Evolutionary conservation across 306 rosid genomes (phyloP).

Genomic region (Gillenia trifoliata): DNA sequence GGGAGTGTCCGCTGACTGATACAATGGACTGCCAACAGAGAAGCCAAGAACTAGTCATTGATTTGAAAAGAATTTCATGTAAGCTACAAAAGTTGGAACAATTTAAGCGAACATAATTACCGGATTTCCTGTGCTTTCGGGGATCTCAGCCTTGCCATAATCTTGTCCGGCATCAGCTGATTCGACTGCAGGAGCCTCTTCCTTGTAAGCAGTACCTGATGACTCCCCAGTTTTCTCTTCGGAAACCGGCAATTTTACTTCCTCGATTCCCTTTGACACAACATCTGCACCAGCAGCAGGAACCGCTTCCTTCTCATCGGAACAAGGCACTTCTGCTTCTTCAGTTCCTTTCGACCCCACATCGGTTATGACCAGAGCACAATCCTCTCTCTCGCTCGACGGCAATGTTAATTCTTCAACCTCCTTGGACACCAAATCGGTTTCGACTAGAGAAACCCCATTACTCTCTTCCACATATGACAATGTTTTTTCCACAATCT

Average conservation of each 20-base stretch:
- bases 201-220: constrained; percentile 23
- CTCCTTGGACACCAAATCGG: constrained; percentile 28
- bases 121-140: constrained; percentile 29
- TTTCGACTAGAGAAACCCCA: constrained; percentile 4
- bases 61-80: background rate
- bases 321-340: constrained; percentile 18
- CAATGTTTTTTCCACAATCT: constrained; percentile 12
- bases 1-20: constrained; percentile 21
- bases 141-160: constrained; percentile 19
- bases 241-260: constrained; percentile 8
- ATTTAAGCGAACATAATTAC: constrained; percentile 23
- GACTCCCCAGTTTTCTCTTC: constrained; percentile 35
- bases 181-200: constrained; percentile 21
- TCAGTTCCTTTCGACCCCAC: constrained; percentile 22
- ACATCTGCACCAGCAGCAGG: constrained; percentile 10
- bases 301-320: constrained; percentile 21
- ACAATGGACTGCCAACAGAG: constrained; percentile 23
- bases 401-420: constrained; percentile 21
- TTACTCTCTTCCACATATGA: background rate
- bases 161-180: constrained; percentile 22
- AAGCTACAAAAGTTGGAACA: background rate
- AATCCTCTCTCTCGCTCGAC: background rate
- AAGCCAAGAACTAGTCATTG: background rate
- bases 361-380: constrained; percentile 13
- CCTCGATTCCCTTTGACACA: constrained; percentile 24